Percentiles rank a stretch among this genome's conserved stretches.
These are phyloP conservation scores for Triticum urartu DNA, from an alignment of 176 grass and related monocot species.

Conservation along the genomic window DNA sequence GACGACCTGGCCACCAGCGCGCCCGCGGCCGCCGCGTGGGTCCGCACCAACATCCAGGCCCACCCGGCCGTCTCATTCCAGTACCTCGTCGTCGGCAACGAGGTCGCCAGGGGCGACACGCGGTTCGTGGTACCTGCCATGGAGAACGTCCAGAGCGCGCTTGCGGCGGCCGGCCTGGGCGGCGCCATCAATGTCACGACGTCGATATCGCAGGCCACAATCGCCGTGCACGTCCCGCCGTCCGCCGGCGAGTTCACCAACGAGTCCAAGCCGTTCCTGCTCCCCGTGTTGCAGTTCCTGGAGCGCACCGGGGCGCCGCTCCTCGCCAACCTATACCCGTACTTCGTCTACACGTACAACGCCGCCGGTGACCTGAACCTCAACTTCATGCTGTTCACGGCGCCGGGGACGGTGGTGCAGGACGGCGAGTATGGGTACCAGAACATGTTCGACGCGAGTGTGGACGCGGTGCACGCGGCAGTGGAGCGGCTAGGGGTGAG, in stretches of 20 bases:
- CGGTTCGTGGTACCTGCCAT: not conserved
- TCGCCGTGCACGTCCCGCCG: conserved; percentile 44
- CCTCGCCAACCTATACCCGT: conserved; percentile 62
- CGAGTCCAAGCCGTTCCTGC: conserved; percentile 21
- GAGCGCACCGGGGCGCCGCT: conserved; percentile 44
- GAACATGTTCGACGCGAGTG: conserved; percentile 55
- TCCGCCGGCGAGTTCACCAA: conserved; percentile 46
- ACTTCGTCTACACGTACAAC: conserved; percentile 41
- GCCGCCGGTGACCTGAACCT: conserved; percentile 2
- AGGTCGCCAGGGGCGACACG: conserved; percentile 20
- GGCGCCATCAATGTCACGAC: conserved; percentile 46
- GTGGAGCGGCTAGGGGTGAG: conserved; percentile 26
- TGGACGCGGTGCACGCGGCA: conserved; percentile 56
- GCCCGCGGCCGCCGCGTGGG: conserved; percentile 6
- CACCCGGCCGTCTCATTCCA: conserved; percentile 31
- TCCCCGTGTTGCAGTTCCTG: conserved; percentile 42
- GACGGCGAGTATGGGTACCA: conserved; percentile 49
- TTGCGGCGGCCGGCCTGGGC: conserved; percentile 13
- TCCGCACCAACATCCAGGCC: conserved; percentile 24
- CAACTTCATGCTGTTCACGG: conserved; percentile 52
- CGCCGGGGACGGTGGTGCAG: conserved; percentile 29
- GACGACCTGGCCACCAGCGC: not conserved
- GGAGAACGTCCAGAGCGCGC: conserved; percentile 34
- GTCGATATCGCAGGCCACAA: conserved; percentile 43
- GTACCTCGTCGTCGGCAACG: conserved; percentile 40